phyloP scores from a whole-genome alignment of 2,329 filamentous ascomycete species.

The Fusarium siculi region DNA sequence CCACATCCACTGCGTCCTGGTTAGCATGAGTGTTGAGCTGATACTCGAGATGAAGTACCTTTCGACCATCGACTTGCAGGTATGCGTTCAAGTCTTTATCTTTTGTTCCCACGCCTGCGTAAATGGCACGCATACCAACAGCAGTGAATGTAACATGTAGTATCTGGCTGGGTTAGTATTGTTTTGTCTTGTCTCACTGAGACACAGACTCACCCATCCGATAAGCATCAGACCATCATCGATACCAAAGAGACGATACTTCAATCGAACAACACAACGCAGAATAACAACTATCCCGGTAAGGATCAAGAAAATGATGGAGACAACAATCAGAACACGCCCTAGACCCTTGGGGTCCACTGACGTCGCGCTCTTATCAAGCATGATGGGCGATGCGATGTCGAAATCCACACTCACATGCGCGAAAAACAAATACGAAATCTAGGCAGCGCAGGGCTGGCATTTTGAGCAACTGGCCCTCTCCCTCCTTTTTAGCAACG shows the following conservation, averaged over 20 bases:
- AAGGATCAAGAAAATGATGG: slow-evolving; percentile 8
- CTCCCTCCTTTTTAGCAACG: not conserved
- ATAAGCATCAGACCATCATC: slow-evolving; percentile 31
- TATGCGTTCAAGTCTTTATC: slow-evolving; percentile 11
- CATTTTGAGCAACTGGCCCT: not conserved
- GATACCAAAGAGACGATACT: slow-evolving; percentile 12
- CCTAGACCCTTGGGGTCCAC: slow-evolving; percentile 18
- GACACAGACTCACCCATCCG: slow-evolving; percentile 18
- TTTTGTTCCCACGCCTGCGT: slow-evolving; percentile 13
- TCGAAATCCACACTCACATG: not conserved
- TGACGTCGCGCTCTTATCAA: slow-evolving; percentile 2
- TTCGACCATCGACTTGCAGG: slow-evolving; percentile 13
- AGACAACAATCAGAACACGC: not conserved
- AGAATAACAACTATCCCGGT: not conserved
- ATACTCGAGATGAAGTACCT: not conserved
- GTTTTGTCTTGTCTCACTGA: not conserved
- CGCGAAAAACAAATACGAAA: not conserved
- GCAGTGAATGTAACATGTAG: slow-evolving; percentile 13
- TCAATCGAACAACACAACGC: slow-evolving; percentile 4
- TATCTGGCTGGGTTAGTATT: not conserved
- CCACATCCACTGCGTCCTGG: slow-evolving; percentile 10
- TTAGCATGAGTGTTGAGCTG: not conserved
- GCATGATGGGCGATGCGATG: slow-evolving; percentile 6
- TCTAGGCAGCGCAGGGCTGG: not conserved
- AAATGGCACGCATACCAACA: not conserved